phyloP scores from a whole-genome alignment of 139 green algal species.

The Chlamydomonas asymmetrica region DNA sequence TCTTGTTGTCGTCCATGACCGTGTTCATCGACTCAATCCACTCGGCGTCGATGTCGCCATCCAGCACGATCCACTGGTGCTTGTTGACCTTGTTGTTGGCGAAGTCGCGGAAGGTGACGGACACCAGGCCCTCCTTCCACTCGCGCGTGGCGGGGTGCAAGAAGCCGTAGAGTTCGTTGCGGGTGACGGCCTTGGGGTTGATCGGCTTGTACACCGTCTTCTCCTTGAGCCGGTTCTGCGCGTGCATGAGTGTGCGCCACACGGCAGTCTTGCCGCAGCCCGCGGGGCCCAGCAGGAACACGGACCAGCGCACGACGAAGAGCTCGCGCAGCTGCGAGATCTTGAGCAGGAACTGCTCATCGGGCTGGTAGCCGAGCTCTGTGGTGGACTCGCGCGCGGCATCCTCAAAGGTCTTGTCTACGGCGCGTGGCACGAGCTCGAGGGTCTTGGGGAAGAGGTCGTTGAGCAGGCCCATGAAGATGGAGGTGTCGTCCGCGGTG shows the following conservation, averaged over 20 bases:
- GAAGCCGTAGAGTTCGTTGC: conserved; percentile 91
- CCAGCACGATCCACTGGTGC: conserved; percentile 96
- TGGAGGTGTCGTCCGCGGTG: conserved; percentile 82
- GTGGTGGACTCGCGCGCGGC: conserved; percentile 67
- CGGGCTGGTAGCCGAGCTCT: conserved; percentile 85
- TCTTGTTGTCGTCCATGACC: conserved; percentile 74
- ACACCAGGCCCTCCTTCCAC: conserved; percentile 94
- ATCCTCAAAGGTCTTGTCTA: conserved; percentile 78
- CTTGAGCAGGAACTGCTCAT: conserved; percentile 90
- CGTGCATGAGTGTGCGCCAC: conserved; percentile 86
- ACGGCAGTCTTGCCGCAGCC: conserved; percentile 92
- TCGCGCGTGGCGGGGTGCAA: conserved; percentile 69
- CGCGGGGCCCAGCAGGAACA: conserved; percentile 90
- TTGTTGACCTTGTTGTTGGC: conserved; percentile 79
- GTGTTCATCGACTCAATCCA: conserved; percentile 96
- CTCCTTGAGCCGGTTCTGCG: conserved; percentile 55
- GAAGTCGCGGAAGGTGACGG: conserved; percentile 85
- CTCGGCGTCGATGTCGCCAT: conserved; percentile 94
- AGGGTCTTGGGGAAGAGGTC: conserved; percentile 91
- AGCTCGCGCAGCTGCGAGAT: conserved; percentile 83
- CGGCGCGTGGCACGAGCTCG: conserved; percentile 77
- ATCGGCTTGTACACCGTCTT: conserved; percentile 73
- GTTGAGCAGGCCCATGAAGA: conserved; percentile 93
- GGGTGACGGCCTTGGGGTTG: conserved; percentile 90
- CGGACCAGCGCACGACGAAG: conserved; percentile 88